phyloP scores from a whole-genome alignment of 2,329 filamentous ascomycete species.

The Exutisphaerella laricina region DNA sequence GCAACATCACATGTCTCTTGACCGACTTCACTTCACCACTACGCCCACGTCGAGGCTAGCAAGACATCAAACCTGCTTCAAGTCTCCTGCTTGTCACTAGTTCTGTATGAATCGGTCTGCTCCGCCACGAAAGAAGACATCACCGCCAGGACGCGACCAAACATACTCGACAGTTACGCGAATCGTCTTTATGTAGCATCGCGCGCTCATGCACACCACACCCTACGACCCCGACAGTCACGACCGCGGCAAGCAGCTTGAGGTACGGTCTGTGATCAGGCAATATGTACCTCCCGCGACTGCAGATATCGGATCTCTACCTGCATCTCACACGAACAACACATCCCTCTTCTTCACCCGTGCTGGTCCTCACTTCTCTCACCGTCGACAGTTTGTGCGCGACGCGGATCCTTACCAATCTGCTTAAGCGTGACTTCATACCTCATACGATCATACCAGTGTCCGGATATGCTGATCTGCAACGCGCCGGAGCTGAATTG shows the following conservation, averaged over 20 bases:
- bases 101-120: too few relatives aligned
- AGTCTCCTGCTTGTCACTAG: too few relatives aligned
- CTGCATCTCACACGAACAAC: constrained; percentile 77
- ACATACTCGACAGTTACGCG: background rate
- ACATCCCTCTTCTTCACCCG: constrained; percentile 84
- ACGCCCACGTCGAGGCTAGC: too few relatives aligned
- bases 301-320: constrained; percentile 86
- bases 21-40: too few relatives aligned
- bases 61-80: too few relatives aligned
- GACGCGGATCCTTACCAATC: constrained; percentile 82
- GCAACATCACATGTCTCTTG: too few relatives aligned
- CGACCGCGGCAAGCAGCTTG: background rate
- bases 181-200: background rate
- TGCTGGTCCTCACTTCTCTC: constrained; percentile 85
- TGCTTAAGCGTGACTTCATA: constrained; percentile 97
- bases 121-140: background rate
- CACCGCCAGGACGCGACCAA: constrained; percentile 4
- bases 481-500: constrained; percentile 69
- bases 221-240: constrained; percentile 1
- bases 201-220: constrained; percentile 2
- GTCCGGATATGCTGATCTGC: constrained; percentile 83
- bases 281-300: constrained; percentile 87
- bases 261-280: background rate
- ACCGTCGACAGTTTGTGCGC: constrained; percentile 95
- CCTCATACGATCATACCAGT: constrained; percentile 96